Conservation (phyloP, 2,329 filamentous ascomycete genomes). For the Cryphonectria naterciae region DNA sequence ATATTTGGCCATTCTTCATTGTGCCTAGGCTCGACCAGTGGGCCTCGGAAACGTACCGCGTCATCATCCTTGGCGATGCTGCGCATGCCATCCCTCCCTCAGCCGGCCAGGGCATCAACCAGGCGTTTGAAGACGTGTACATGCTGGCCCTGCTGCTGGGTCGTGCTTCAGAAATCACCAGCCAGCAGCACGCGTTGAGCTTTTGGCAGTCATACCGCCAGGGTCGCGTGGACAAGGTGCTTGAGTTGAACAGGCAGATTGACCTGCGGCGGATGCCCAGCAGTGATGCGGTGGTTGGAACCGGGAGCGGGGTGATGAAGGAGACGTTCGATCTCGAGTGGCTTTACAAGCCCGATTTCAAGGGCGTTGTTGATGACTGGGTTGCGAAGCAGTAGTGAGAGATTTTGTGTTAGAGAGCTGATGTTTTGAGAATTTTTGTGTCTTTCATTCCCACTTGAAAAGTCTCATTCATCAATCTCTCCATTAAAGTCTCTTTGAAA, state of each 20-base stretch:
- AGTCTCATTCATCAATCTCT: not conserved
- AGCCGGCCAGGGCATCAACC: constrained; percentile 51
- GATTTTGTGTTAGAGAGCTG: not conserved
- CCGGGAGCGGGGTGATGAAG: not conserved
- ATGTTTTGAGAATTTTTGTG: not conserved
- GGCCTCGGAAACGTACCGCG: constrained; percentile 42
- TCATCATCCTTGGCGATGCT: constrained; percentile 53
- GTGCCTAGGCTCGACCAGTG: constrained; percentile 52
- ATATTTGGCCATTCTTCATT: constrained; percentile 54
- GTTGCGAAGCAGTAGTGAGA: not conserved
- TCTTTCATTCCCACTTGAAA: not conserved
- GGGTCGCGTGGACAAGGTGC: constrained; percentile 49
- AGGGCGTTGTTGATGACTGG: constrained; percentile 37
- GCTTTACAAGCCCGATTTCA: constrained; percentile 47
- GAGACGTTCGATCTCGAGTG: constrained; percentile 42
- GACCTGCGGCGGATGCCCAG: constrained; percentile 51
- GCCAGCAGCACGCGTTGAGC: constrained; percentile 10
- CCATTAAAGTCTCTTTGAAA: not conserved
- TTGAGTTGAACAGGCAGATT: constrained; percentile 53
- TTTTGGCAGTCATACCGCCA: constrained; percentile 55
- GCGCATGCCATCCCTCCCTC: constrained; percentile 54
- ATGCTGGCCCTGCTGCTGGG: constrained; percentile 45
- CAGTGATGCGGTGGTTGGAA: constrained; percentile 34
- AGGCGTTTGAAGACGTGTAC: constrained; percentile 53
- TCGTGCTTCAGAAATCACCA: constrained; percentile 29